Evolutionary conservation across 2,329 filamentous ascomycete species (phyloP), one percentile per base, ranked within the genome.

Genomic region (Colletotrichum sp.): DNA sequence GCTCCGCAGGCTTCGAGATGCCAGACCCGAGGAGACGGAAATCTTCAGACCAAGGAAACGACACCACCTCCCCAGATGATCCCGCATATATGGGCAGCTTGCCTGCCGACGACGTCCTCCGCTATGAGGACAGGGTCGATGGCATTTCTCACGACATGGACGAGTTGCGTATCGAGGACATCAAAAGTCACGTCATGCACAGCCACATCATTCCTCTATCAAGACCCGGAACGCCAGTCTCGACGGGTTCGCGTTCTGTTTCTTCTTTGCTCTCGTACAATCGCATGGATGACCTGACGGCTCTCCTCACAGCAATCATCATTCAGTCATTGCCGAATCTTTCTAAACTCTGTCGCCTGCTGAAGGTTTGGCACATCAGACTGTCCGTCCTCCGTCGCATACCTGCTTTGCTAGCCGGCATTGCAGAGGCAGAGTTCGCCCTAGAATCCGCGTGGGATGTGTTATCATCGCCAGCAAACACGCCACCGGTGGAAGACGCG

Each of bases 271-370:
- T 85, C 34, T 85, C 86, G 55, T 94, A 94, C 82, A 90, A 90
- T 75, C 92, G 90, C 74, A 91, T 98, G 87, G 95, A 97, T 78
- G 97, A 98, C 82, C 91, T 98, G 79, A 96, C 95, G 11, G 95
- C 96, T 29, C 89, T 98, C 61, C 90, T 98, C 70, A 98, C 97
- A 2, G 94, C 96, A 33, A 98, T 96, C 38, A 94, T 98, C 21
- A 85, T 99, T n/a, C 94, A 97, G 80, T 92, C 95, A 5, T 87
- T 99, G 24, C 97, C 97, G 2, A 93, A 94, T 73, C 85, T 98
- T 55, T 93, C 95, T 12, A 92, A 90, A 69, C 84, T 99, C 27
- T 92, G 91, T 69, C 89, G 90, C 11, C 84, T 97, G n/a, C 86
- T 98, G 64, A 90, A 92, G 70, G 89, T 89, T 3, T 99, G 97